Conservation (phyloP, 495 filamentous ascomycete genomes). For the Penicillium diatomitis region DNA sequence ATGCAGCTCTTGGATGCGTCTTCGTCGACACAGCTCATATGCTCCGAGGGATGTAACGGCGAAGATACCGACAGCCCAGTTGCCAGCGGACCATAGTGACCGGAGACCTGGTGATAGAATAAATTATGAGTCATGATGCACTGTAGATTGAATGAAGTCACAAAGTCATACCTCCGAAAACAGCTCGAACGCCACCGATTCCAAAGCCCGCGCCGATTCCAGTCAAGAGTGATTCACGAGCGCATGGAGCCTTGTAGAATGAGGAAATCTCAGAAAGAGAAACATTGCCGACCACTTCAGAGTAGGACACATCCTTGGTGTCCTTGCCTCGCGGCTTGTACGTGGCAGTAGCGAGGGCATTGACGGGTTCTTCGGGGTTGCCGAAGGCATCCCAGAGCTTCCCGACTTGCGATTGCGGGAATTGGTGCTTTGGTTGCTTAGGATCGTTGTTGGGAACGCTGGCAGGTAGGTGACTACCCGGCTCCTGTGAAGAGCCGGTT, state of each 20-base stretch:
- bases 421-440: constrained; percentile 31
- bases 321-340: constrained; percentile 41
- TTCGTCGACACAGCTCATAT: constrained; percentile 74
- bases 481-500: constrained; percentile 6
- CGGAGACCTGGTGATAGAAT: constrained; percentile 25
- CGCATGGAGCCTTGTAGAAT: constrained; percentile 74
- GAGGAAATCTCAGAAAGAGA: constrained; percentile 58
- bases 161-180: constrained; percentile 58
- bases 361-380: constrained; percentile 39
- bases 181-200: constrained; percentile 58
- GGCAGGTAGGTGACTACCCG: constrained; percentile 10
- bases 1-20: constrained; percentile 58
- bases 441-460: constrained; percentile 15
- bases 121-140: no score
- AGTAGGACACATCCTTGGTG: constrained; percentile 39
- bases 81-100: constrained; percentile 50
- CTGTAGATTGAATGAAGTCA: not conserved
- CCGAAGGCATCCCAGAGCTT: constrained; percentile 46
- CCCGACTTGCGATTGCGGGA: constrained; percentile 38
- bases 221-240: constrained; percentile 68
- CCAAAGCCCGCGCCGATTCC: constrained; percentile 73
- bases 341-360: constrained; percentile 36
- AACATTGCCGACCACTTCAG: constrained; percentile 58
- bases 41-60: constrained; percentile 50
- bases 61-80: constrained; percentile 79